These are phyloP conservation scores for Glycyrrhiza uralensis DNA, from an alignment of 306 rosid species.

Conservation along the genomic window DNA sequence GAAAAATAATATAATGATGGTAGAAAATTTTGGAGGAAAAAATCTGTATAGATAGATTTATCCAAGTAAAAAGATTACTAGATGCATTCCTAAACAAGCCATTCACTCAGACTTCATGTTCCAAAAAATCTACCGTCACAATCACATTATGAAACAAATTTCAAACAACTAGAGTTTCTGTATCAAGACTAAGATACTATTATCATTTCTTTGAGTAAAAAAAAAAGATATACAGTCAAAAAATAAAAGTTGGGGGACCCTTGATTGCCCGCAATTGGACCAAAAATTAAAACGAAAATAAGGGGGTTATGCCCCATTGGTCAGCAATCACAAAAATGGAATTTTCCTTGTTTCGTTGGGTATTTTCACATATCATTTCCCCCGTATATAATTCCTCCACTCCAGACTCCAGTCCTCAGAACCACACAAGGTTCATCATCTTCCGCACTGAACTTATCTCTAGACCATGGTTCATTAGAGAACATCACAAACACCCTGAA, in stretches of 20 bases:
- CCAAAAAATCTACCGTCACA: background rate
- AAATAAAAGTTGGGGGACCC: background rate
- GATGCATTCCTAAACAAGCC: background rate
- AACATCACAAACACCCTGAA: conserved; percentile 29
- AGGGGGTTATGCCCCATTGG: conserved; percentile 3
- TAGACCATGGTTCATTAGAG: conserved; percentile 17
- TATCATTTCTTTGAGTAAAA: background rate
- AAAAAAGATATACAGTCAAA: conserved; percentile 17
- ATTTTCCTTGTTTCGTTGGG: background rate
- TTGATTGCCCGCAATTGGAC: background rate
- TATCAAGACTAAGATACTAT: background rate
- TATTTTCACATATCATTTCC: background rate
- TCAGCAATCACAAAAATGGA: conserved; percentile 35
- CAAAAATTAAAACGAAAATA: background rate
- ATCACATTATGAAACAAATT: background rate
- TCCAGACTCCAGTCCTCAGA: conserved; percentile 17
- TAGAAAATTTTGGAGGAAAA: background rate
- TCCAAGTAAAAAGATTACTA: background rate
- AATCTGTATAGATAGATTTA: background rate
- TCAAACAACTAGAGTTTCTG: background rate
- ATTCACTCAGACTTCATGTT: background rate
- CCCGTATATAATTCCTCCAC: conserved; percentile 1
- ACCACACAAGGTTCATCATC: conserved; percentile 2
- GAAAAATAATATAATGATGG: no score
- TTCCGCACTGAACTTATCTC: conserved; percentile 7